Evolutionary conservation across 2,329 filamentous ascomycete species (phyloP).

Genomic region (Claviceps paspali): DNA sequence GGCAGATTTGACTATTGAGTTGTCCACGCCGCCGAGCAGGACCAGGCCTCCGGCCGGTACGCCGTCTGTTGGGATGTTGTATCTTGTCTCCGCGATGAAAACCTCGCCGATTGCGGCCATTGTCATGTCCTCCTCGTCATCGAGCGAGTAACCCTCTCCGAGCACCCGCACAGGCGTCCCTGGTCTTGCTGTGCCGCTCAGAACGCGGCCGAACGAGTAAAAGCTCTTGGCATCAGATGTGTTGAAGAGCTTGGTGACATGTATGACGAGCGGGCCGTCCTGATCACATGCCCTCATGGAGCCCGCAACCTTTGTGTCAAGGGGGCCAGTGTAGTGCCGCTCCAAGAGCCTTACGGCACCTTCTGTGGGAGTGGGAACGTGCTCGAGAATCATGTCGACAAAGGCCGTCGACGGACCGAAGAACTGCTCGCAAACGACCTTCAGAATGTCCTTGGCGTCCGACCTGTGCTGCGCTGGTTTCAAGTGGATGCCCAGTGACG

Average conservation of each 20-base stretch:
- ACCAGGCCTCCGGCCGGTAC: slow-evolving; percentile 91
- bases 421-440: slow-evolving; percentile 85
- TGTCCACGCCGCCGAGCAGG: slow-evolving; percentile 83
- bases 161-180: slow-evolving; percentile 77
- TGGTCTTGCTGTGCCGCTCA: slow-evolving; percentile 79
- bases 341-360: slow-evolving; percentile 65
- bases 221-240: slow-evolving; percentile 83
- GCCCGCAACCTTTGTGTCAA: slow-evolving; percentile 65
- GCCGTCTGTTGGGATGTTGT: slow-evolving; percentile 82
- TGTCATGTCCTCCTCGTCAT: slow-evolving; percentile 97
- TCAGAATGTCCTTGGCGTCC: slow-evolving; percentile 78
- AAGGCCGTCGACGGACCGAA: slow-evolving; percentile 83
- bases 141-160: slow-evolving; percentile 87
- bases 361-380: slow-evolving; percentile 74
- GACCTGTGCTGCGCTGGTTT: slow-evolving; percentile 88
- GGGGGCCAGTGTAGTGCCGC: slow-evolving; percentile 79
- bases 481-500: slow-evolving; percentile 63
- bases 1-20: slow-evolving; percentile 95
- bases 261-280: slow-evolving; percentile 80
- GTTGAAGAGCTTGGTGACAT: slow-evolving; percentile 87
- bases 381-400: slow-evolving; percentile 85
- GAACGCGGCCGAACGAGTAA: slow-evolving; percentile 75
- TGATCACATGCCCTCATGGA: slow-evolving; percentile 74
- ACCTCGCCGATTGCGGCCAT: slow-evolving; percentile 70
- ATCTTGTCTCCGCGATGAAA: slow-evolving; percentile 82